Evolutionary conservation across 139 green algal genomes (phyloP), one percentile per base, ranked within the genome.

Genomic region (Tetraselmis striata): DNA sequence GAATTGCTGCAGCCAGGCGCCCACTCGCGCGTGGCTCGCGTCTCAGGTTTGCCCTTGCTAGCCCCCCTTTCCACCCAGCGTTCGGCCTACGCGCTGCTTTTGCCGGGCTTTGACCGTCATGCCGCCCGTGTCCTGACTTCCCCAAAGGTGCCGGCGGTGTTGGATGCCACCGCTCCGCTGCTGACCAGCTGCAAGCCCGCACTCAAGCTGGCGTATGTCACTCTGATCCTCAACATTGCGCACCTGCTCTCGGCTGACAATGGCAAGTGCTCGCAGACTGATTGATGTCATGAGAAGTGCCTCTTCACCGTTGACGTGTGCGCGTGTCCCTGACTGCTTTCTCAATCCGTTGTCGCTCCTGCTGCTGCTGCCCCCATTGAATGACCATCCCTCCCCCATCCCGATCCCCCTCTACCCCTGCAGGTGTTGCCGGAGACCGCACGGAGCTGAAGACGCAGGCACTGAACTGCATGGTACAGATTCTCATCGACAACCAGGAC

Each of bases 1-100:
- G 80, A 96, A 96, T 79, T 83, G 77, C 74, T 93, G 90, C 86
- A 80, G 84, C 67, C 85, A 91, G 2, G 30, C 59, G 1, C 23
- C 80, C 0, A 28, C 90, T 59, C 84, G 81, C 25, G 29, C 25
- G 0, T 94, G 86, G 89, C 31, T 85, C 75, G 77, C 81, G 23
- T 2, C 26, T 0, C 77, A 87, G 29, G 45, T n/a, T n/a, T n/a
- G n/a, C n/a, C n/a, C n/a, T n/a, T n/a, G n/a, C n/a, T n/a, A n/a
- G n/a, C 45, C 45, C 45, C 45, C 18, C 5, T 67, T 67, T 67
- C 18, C 45, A 5, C 45, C 45, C 45, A 67, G n/a, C n/a, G n/a
- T n/a, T n/a, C n/a, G n/a, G n/a, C n/a, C n/a, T n/a, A n/a, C n/a
- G n/a, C n/a, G n/a, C n/a, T 67, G 11, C 45, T 67, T 25, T 18